These are phyloP conservation scores for Coemansia sp. DNA, from an alignment of 192 early-diverging fungal species.

Conservation along the genomic window DNA sequence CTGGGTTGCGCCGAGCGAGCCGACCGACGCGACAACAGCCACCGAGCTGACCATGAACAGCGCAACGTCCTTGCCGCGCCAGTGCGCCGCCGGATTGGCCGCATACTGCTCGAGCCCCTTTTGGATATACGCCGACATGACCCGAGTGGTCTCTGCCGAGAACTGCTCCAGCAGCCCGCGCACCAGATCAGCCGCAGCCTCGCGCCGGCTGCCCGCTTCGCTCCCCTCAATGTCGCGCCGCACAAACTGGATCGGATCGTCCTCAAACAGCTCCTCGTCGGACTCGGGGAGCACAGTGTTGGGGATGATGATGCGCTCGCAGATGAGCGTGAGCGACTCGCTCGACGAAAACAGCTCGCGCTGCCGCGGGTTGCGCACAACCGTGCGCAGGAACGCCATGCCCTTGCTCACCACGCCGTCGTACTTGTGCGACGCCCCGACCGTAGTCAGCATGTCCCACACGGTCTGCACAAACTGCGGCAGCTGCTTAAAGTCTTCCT, in stretches of 20 bases:
- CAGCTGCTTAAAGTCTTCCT: slow-evolving; percentile 81
- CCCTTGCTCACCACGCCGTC: slow-evolving; percentile 87
- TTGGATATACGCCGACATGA: slow-evolving; percentile 75
- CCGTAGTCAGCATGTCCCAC: slow-evolving; percentile 81
- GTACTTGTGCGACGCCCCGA: slow-evolving; percentile 70
- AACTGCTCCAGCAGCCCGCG: slow-evolving; percentile 89
- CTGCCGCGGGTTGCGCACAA: slow-evolving; percentile 75
- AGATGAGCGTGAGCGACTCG: slow-evolving; percentile 76
- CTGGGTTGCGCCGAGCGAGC: slow-evolving; percentile 80
- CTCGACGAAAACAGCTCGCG: slow-evolving; percentile 68
- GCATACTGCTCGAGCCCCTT: slow-evolving; percentile 71
- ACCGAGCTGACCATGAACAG: slow-evolving; percentile 89
- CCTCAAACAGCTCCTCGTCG: slow-evolving; percentile 95
- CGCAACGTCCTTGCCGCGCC: slow-evolving; percentile 96
- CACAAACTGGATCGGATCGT: slow-evolving; percentile 95
- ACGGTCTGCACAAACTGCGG: slow-evolving; percentile 83
- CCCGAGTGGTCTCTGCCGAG: slow-evolving; percentile 77
- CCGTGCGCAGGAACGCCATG: slow-evolving; percentile 84
- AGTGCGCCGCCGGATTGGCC: slow-evolving; percentile 65
- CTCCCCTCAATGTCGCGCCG: slow-evolving; percentile 87
- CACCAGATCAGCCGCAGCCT: slow-evolving; percentile 88
- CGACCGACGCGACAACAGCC: slow-evolving; percentile 72
- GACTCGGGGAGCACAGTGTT: slow-evolving; percentile 83
- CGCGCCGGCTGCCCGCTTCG: slow-evolving; percentile 90
- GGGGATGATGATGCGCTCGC: slow-evolving; percentile 87